Conservation (phyloP, 345 rosid genomes). For the Dovyalis caffra region DNA sequence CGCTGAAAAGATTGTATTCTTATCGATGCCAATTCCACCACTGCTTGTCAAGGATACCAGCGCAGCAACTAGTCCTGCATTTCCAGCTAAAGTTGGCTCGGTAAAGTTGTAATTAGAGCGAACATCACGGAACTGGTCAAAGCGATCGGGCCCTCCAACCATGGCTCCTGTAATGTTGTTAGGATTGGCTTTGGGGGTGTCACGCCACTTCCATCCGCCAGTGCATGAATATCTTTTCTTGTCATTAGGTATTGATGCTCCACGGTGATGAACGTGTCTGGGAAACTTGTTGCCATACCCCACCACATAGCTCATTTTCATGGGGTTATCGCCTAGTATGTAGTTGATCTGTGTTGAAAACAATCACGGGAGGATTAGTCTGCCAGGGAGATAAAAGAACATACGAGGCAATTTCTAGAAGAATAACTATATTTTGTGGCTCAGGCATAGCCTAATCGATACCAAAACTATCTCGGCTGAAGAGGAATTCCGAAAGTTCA, state of each 20-base stretch:
- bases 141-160: slow-evolving; percentile 79
- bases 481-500: neutral
- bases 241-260: slow-evolving; percentile 67
- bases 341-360: slow-evolving; percentile 49
- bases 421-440: neutral
- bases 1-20: slow-evolving; percentile 60
- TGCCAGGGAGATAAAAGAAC: neutral
- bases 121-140: slow-evolving; percentile 63
- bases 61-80: slow-evolving; percentile 81
- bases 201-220: slow-evolving; percentile 66
- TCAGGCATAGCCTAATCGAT: neutral
- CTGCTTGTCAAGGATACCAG: slow-evolving; percentile 63
- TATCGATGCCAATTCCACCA: slow-evolving; percentile 51
- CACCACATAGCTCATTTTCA: slow-evolving; percentile 81
- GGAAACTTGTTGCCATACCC: slow-evolving; percentile 76
- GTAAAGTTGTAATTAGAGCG: slow-evolving; percentile 54
- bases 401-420: neutral
- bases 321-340: slow-evolving; percentile 80
- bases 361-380: neutral
- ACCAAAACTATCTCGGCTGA: neutral
- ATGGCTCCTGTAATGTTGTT: slow-evolving; percentile 79
- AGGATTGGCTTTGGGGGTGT: slow-evolving; percentile 56
- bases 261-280: slow-evolving; percentile 73
- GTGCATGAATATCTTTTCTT: slow-evolving; percentile 60
- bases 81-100: slow-evolving; percentile 81